A percentile compares a stretch with the other conserved stretches of the same genome.
Conservation (phyloP, 2,329 filamentous ascomycete species). For the Lasiodiplodia citricola region DNA sequence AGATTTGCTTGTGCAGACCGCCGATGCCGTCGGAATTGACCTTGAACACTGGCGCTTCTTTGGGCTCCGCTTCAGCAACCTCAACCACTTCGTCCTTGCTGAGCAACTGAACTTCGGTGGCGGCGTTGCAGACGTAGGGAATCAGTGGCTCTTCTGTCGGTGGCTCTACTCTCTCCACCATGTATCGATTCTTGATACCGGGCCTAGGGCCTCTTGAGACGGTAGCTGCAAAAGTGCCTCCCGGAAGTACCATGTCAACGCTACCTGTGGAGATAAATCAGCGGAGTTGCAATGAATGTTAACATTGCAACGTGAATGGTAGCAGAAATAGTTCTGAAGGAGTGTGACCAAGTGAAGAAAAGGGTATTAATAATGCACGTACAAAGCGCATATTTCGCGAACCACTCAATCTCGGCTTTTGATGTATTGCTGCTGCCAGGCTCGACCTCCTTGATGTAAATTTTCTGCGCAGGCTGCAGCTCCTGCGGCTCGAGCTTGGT, state of each 20-base stretch:
- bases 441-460: conserved; percentile 35
- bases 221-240: conserved; percentile 67
- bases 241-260: conserved; percentile 72
- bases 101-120: conserved; percentile 33
- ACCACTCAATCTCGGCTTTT: conserved; percentile 37
- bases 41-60: conserved; percentile 26
- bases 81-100: conserved; percentile 21
- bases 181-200: conserved; percentile 66
- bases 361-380: conserved; percentile 22
- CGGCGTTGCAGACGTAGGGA: conserved; percentile 39
- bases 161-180: conserved; percentile 60
- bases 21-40: conserved; percentile 59
- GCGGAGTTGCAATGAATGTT: neutral
- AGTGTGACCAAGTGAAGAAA: neutral
- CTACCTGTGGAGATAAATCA: conserved; percentile 49
- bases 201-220: conserved; percentile 48
- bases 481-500: conserved; percentile 52
- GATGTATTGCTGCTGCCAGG: conserved; percentile 30
- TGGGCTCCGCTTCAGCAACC: conserved; percentile 25
- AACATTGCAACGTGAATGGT: neutral
- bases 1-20: conserved; percentile 69
- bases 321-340: neutral
- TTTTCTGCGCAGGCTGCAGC: conserved; percentile 38
- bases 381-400: conserved; percentile 41
- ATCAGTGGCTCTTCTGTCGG: conserved; percentile 33